Evolutionary conservation across 257 asterid genomes (phyloP).

Genomic region (Salvia hispanica): DNA sequence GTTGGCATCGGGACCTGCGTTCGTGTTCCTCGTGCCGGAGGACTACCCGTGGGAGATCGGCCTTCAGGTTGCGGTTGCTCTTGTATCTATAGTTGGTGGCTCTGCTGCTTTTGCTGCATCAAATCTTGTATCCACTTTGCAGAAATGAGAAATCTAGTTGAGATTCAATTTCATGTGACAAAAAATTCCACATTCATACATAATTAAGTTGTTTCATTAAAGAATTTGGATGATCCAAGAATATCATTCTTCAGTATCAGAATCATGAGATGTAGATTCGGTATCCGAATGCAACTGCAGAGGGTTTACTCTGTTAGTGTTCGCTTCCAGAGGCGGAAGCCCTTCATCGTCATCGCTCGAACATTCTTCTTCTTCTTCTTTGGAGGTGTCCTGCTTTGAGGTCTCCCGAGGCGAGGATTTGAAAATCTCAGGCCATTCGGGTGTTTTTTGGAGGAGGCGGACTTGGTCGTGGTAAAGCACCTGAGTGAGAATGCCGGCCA

Average conservation of each 20-base stretch:
- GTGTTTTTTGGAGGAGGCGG: conserved; percentile 66
- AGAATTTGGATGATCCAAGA: neutral
- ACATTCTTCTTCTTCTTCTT: conserved; percentile 56
- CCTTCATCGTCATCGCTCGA: conserved; percentile 71
- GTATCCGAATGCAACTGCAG: conserved; percentile 33
- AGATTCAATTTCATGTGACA: neutral
- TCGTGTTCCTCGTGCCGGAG: conserved; percentile 76
- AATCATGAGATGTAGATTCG: conserved; percentile 46
- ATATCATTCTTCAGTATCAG: conserved; percentile 44
- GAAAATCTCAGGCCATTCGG: conserved; percentile 83
- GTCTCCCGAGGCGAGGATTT: conserved; percentile 35
- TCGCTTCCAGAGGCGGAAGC: conserved; percentile 87
- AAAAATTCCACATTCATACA: too few species aligned
- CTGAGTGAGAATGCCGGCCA: conserved; percentile 68
- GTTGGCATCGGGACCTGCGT: conserved; percentile 61
- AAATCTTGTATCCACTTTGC: conserved; percentile 79
- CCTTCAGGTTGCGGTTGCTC: conserved; percentile 64
- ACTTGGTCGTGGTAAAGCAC: conserved; percentile 76
- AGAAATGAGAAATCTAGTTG: conserved; percentile 38
- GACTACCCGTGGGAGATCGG: conserved; percentile 83
- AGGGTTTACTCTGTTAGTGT: conserved; percentile 73
- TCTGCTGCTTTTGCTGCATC: conserved; percentile 95
- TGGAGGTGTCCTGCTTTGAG: conserved; percentile 37
- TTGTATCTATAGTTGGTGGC: conserved; percentile 61
- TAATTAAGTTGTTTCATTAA: neutral